These are phyloP conservation scores for Linum trigynum DNA, from an alignment of 345 rosid species.

Conservation along the genomic window DNA sequence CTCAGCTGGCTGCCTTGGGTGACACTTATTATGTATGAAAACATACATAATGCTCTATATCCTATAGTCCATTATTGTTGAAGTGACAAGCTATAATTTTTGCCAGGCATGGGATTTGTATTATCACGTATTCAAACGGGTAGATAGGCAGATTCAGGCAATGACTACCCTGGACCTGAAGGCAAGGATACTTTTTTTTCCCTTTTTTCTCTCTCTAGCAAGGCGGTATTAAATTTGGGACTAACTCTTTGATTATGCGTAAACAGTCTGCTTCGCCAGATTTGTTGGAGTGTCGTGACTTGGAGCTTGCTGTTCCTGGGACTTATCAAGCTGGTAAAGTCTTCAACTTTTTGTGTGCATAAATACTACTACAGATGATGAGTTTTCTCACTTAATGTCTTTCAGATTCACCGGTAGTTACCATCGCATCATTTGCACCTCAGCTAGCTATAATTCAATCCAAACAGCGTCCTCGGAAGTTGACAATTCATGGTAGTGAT, in stretches of 20 bases:
- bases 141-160: conserved; percentile 89
- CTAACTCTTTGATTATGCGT: conserved; percentile 14
- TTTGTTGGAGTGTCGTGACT: conserved; percentile 68
- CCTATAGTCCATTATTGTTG: neutral
- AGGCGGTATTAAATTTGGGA: neutral
- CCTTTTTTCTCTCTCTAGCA: conserved; percentile 7
- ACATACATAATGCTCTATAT: neutral
- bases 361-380: neutral
- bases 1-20: neutral
- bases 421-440: conserved; percentile 80
- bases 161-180: conserved; percentile 89
- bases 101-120: conserved; percentile 98
- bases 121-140: conserved; percentile 87
- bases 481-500: conserved; percentile 91
- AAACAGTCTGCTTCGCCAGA: conserved; percentile 93
- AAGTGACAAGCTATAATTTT: conserved; percentile 1
- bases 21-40: neutral
- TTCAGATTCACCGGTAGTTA: conserved; percentile 79
- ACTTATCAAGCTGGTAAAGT: conserved; percentile 77
- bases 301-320: conserved; percentile 99
- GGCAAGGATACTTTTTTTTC: conserved; percentile 33
- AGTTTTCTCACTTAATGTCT: neutral
- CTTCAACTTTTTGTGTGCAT: conserved; percentile 12
- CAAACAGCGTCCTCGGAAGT: conserved; percentile 88
- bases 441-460: conserved; percentile 90